Evolutionary conservation across 768 basidiomycete genomes (phyloP).

Genomic region (Russula sp.): DNA sequence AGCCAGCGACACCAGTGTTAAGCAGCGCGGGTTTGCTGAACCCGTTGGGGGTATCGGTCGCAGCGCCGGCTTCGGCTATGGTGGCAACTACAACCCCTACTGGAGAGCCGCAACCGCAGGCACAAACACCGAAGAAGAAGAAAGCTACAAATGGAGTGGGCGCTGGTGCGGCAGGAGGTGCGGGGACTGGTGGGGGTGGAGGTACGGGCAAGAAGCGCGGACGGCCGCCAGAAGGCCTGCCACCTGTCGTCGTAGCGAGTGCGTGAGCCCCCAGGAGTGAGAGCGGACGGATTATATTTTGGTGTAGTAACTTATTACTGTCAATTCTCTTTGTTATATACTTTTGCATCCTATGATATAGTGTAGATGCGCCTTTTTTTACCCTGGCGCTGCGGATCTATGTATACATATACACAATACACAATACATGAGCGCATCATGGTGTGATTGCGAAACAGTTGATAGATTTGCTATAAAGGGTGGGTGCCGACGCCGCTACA

Average conservation of each 20-base stretch:
- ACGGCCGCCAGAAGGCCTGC: conserved; percentile 31
- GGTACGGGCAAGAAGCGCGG: conserved; percentile 30
- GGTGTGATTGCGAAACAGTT: not conserved
- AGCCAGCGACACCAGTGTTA: conserved; percentile 7
- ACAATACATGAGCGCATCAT: not conserved
- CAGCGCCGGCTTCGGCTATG: not conserved
- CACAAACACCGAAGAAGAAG: conserved; percentile 31
- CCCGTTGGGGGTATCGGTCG: conserved; percentile 7
- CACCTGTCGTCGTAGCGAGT: conserved; percentile 37
- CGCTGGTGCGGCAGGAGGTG: not conserved
- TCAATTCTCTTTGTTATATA: conserved; percentile 25
- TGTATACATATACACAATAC: not conserved
- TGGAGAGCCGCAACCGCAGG: conserved; percentile 2
- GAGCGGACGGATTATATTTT: not conserved
- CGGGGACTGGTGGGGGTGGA: conserved; percentile 7
- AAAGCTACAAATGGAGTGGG: conserved; percentile 8
- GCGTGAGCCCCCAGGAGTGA: conserved; percentile 27
- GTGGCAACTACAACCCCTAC: not conserved
- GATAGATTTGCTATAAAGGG: not conserved
- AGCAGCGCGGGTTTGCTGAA: conserved; percentile 10
- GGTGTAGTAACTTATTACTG: conserved; percentile 27
- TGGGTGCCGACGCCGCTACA: not conserved
- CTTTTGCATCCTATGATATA: conserved; percentile 16
- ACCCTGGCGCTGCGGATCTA: conserved; percentile 14
- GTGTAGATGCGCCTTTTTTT: conserved; percentile 11